Percentiles rank a stretch among this genome's conserved stretches.
Conservation (phyloP, 441 rosid genomes). For the Erysimum cheiri region DNA sequence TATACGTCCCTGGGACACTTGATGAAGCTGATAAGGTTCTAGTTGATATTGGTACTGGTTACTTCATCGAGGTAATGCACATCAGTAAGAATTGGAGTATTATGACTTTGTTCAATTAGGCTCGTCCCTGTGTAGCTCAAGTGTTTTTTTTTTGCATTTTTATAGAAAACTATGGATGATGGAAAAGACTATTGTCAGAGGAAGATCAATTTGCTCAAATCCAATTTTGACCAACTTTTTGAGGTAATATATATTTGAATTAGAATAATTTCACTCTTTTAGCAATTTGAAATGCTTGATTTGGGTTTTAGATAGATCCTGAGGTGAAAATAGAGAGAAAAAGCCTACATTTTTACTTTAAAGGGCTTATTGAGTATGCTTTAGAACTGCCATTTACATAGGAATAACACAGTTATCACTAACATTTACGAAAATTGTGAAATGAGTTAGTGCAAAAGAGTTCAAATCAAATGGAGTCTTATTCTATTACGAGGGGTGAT, state of each 20-base stretch:
- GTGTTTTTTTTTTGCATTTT: constrained; percentile 20
- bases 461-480: neutral
- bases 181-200: constrained; percentile 94
- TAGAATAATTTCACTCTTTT: neutral
- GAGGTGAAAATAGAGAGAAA: neutral
- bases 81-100: neutral
- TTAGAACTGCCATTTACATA: neutral
- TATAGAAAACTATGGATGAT: constrained; percentile 85
- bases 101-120: neutral
- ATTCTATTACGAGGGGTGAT: neutral
- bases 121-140: neutral
- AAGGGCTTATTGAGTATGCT: neutral
- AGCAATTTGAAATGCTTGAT: neutral
- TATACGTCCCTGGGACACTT: constrained; percentile 87
- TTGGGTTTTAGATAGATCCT: constrained; percentile 4
- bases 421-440: neutral
- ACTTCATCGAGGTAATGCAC: constrained; percentile 78
- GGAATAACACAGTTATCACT: neutral
- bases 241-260: constrained; percentile 55
- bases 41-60: constrained; percentile 96
- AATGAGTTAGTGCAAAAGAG: no score
- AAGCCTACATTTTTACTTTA: neutral
- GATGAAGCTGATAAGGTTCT: constrained; percentile 81
- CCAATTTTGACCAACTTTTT: constrained; percentile 89
- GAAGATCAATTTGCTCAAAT: constrained; percentile 85